Percentiles rank a stretch among this genome's conserved stretches.
These are phyloP conservation scores for Datisca glomerata DNA, from an alignment of 306 rosid genomes.

Conservation along the genomic window DNA sequence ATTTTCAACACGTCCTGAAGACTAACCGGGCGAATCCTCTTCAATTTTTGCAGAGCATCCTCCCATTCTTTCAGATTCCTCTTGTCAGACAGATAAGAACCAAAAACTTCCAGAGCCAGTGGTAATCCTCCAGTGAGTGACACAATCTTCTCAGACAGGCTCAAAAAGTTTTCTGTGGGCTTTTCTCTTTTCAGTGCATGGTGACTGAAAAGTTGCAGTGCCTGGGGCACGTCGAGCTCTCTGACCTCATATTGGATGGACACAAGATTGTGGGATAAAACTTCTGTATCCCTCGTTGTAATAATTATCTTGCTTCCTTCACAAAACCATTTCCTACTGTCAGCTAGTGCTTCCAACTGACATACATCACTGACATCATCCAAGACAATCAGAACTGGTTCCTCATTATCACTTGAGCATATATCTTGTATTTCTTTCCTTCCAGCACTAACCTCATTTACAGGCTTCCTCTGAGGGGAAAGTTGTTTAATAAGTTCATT, in stretches of 20 bases:
- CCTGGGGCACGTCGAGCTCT: constrained; percentile 18
- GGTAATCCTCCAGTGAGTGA: constrained; percentile 44
- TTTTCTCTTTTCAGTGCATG: constrained; percentile 38
- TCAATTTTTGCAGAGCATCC: constrained; percentile 29
- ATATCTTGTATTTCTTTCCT: constrained; percentile 8
- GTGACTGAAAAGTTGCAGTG: constrained; percentile 38
- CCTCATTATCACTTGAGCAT: neutral
- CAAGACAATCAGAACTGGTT: constrained; percentile 36
- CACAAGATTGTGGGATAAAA: constrained; percentile 12
- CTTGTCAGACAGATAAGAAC: constrained; percentile 34
- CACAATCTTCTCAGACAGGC: constrained; percentile 33
- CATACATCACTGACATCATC: constrained; percentile 41
- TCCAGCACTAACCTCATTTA: constrained; percentile 11
- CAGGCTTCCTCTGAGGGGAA: neutral
- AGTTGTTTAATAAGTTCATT: constrained; percentile 13
- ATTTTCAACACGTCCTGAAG: constrained; percentile 53
- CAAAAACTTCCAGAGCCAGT: constrained; percentile 63
- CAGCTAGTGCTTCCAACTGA: constrained; percentile 26
- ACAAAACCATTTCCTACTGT: constrained; percentile 30
- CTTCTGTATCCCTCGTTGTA: constrained; percentile 39
- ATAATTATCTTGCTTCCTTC: constrained; percentile 43
- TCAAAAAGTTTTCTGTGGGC: constrained; percentile 14
- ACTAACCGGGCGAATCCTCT: constrained; percentile 18
- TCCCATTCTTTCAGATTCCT: constrained; percentile 38
- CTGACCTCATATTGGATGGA: constrained; percentile 25